These are phyloP conservation scores for Nakaseomyces nivariensis DNA, from an alignment of 1,139 yeast species.

Conservation along the genomic window DNA sequence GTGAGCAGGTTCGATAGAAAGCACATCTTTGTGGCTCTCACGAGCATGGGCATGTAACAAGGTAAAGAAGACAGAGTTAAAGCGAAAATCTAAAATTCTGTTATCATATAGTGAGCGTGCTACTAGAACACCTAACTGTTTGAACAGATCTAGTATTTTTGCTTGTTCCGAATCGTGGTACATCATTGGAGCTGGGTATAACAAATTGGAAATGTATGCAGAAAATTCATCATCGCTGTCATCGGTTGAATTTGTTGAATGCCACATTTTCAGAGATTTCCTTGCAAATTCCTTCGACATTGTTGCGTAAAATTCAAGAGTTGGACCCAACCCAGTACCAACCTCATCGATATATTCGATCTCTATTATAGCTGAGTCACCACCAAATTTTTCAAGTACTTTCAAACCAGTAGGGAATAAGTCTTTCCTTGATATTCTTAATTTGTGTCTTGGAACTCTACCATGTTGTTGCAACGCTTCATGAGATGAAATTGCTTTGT, in stretches of 20 bases:
- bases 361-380: constrained; percentile 73
- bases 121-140: constrained; percentile 67
- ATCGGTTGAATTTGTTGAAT: constrained; percentile 23
- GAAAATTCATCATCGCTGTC: constrained; percentile 24
- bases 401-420: constrained; percentile 73
- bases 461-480: constrained; percentile 44
- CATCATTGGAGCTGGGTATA: constrained; percentile 65
- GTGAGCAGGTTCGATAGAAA: constrained; percentile 11
- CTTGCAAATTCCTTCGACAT: constrained; percentile 68
- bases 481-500: constrained; percentile 24
- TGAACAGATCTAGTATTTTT: constrained; percentile 46
- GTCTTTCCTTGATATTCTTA: constrained; percentile 62
- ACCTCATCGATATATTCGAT: constrained; percentile 85
- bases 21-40: constrained; percentile 10
- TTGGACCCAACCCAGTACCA: constrained; percentile 96
- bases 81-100: constrained; percentile 71
- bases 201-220: constrained; percentile 43
- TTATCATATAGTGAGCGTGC: constrained; percentile 85
- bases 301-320: constrained; percentile 79
- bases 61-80: constrained; percentile 62
- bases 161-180: constrained; percentile 32
- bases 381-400: constrained; percentile 66
- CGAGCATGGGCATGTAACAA: constrained; percentile 27
- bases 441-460: constrained; percentile 69
- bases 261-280: constrained; percentile 59